These are phyloP conservation scores for Phytophthora idaei DNA, from an alignment of 352 stramenopile genomes.

Conservation along the genomic window DNA sequence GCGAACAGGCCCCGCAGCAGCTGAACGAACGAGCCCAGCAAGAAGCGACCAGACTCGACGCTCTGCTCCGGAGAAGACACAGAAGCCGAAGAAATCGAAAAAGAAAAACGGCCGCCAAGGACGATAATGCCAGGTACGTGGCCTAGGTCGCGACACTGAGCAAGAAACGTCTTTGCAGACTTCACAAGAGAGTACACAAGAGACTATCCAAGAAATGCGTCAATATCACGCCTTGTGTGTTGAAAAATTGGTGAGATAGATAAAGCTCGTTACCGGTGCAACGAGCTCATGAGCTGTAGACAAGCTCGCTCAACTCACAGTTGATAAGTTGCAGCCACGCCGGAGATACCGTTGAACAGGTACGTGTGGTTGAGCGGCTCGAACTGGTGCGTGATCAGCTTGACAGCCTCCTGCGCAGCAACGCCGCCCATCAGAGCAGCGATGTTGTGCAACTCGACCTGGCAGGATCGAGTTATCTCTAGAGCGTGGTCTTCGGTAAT, in stretches of 20 bases:
- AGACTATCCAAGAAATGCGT: not conserved
- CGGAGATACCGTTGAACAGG: constrained; percentile 97
- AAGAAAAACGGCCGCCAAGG: constrained; percentile 16
- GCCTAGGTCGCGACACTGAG: not conserved
- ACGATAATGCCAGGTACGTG: constrained; percentile 17
- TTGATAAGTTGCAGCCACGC: constrained; percentile 67
- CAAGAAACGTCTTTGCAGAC: too few species aligned
- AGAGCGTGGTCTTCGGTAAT: constrained; percentile 78
- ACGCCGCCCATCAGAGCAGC: constrained; percentile 96
- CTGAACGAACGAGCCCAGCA: not conserved
- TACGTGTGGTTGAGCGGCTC: constrained; percentile 97
- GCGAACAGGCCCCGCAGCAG: not conserved
- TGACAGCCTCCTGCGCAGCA: constrained; percentile 97
- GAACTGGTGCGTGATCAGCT: constrained; percentile 98
- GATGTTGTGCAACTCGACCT: constrained; percentile 94
- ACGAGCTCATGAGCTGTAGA: too few species aligned
- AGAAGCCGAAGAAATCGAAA: constrained; percentile 21
- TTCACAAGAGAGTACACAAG: too few species aligned
- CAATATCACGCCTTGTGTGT: constrained; percentile 22
- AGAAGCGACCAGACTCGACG: constrained; percentile 4
- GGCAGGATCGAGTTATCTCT: constrained; percentile 93
- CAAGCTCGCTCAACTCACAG: constrained; percentile 46
- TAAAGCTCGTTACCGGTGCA: not conserved
- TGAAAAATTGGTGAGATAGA: constrained; percentile 16
- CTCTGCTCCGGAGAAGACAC: not conserved